These are phyloP conservation scores for Hyphopichia wangnamkhiaoensis DNA, from an alignment of 1,139 yeast genomes.

Conservation along the genomic window DNA sequence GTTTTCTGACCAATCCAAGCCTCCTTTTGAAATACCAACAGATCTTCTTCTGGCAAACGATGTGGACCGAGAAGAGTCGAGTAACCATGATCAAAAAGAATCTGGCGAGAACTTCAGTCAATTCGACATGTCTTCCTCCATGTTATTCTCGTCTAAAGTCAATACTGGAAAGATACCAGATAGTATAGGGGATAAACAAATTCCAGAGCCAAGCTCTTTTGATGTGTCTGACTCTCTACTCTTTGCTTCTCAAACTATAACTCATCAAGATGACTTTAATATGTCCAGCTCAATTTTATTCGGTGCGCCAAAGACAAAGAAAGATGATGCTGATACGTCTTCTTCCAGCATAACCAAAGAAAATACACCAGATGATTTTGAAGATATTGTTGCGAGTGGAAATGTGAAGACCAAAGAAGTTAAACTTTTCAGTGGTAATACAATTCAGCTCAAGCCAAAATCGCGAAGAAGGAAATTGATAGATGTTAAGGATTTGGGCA, in stretches of 20 bases:
- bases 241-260: no score
- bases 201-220: background rate
- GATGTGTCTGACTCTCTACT: background rate
- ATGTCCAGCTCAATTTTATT: background rate
- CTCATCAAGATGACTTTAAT: background rate
- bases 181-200: background rate
- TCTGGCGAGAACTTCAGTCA: no score
- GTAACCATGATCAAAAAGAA: no score
- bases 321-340: background rate
- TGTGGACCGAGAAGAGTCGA: no score
- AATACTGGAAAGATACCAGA: no score
- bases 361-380: background rate
- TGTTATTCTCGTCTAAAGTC: no score
- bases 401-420: conserved; percentile 18
- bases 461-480: conserved; percentile 2
- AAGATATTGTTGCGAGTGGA: background rate
- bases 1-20: no score
- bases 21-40: no score
- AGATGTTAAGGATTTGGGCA: conserved; percentile 5
- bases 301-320: background rate
- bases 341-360: background rate
- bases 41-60: no score
- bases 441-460: conserved; percentile 20
- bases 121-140: background rate
- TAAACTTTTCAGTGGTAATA: conserved; percentile 27